Percentiles rank a stretch among this genome's conserved stretches.
Evolutionary conservation across 495 filamentous ascomycete genomes (phyloP).

Genomic region (Annulohypoxylon nitens): DNA sequence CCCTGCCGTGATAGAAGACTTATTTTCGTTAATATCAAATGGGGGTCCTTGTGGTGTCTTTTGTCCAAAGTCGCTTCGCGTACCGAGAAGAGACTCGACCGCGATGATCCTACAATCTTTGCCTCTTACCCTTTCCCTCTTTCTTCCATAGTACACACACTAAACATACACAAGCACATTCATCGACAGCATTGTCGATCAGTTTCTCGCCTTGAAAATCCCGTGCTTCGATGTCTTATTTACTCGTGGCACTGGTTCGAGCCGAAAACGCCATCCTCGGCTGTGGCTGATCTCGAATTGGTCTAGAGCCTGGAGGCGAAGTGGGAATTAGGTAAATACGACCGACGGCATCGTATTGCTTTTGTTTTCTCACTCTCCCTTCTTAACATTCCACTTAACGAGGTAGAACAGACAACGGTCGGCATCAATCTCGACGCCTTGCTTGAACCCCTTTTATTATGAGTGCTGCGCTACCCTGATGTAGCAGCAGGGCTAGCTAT

Average conservation of each 20-base stretch:
- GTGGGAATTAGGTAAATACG: slow-evolving; percentile 25
- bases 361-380: slow-evolving; percentile 29
- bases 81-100: slow-evolving; percentile 24
- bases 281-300: slow-evolving; percentile 32
- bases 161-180: background rate
- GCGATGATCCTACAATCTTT: slow-evolving; percentile 30
- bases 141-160: background rate
- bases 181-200: background rate
- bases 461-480: slow-evolving; percentile 24
- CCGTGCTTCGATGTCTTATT: slow-evolving; percentile 31
- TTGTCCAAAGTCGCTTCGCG: slow-evolving; percentile 34
- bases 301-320: slow-evolving; percentile 14
- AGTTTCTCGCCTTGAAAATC: background rate
- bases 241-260: slow-evolving; percentile 37
- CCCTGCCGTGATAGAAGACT: slow-evolving; percentile 42
- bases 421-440: slow-evolving; percentile 21
- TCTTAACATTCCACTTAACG: no score
- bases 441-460: slow-evolving; percentile 39
- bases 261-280: slow-evolving; percentile 31
- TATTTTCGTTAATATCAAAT: slow-evolving; percentile 25
- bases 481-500: slow-evolving; percentile 30
- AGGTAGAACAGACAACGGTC: slow-evolving; percentile 11
- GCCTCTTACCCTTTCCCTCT: background rate
- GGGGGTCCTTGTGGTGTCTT: slow-evolving; percentile 13
- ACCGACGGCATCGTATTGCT: slow-evolving; percentile 18